Evolutionary conservation across 306 rosid genomes (phyloP), one percentile per base, ranked within the genome.

Genomic region (Sicyos baderoa): DNA sequence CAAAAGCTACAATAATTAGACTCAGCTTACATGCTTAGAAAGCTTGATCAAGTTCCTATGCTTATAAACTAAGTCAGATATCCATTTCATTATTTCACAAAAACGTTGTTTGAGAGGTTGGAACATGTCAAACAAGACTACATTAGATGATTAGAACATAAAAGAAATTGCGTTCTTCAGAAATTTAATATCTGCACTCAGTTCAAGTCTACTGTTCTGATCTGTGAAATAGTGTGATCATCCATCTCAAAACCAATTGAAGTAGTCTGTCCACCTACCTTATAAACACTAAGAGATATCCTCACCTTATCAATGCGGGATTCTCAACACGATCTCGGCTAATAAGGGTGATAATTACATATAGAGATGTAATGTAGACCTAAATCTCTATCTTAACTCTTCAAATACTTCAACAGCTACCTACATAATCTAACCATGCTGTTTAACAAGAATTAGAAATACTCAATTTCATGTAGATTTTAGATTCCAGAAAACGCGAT

Each of bases 91-190:
- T 42, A 1, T 10, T 3, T 0, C 0, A n/a, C 3, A 3, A 60
- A n/a, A 1, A 32, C 0, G 3, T 19, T 63, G 52, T 64, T 63
- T 44, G 53, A 14, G 70, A 19, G 50, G 18, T 64, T 44, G 37
- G 18, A 64, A 21, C 35, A 11, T 64, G 53, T 12, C 53, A 19
- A 19, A 64, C 53, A 44, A 64, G 6, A 64, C 35, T 19, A 11
- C 5, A 14, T 11, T 12, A n/a, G n/a, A n/a, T n/a, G n/a, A n/a
- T n/a, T n/a, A 64, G 14, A 44, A 42, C 53, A 21, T 44, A 12
- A 65, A 65, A 13, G 19, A 42, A 45, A 45, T 21, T 65, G 71
- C 7, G 71, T 44, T 65, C 71, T 45, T 65, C 71, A 45, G 54
- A 65, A 45, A 12, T 19, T 65, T 35, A 65, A 65, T 65, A 11